phyloP scores from a whole-genome alignment of 1,284 basidiomycete species.

The Chalciporus sp. region DNA sequence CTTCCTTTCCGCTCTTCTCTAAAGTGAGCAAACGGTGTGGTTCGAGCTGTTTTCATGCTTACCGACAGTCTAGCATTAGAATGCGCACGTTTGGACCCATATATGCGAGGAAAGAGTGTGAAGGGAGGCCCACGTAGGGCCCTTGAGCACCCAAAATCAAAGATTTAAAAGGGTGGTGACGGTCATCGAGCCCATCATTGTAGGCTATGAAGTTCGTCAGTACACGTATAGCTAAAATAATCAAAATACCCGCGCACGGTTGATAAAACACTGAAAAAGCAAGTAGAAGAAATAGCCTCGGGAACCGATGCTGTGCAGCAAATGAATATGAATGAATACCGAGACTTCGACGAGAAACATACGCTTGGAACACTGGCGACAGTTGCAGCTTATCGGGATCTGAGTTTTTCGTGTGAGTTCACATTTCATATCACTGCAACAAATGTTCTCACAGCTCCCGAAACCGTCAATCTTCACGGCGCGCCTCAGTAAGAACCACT shows the following conservation, averaged over 20 bases:
- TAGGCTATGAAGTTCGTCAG: slow-evolving; percentile 48
- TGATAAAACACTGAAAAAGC: slow-evolving; percentile 90
- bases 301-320: slow-evolving; percentile 62
- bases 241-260: slow-evolving; percentile 47
- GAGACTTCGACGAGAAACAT: slow-evolving; percentile 26
- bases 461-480: slow-evolving; percentile 83
- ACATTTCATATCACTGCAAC: not conserved
- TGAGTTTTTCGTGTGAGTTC: slow-evolving; percentile 34
- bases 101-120: slow-evolving; percentile 80
- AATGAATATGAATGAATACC: not conserved
- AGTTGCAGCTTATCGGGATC: slow-evolving; percentile 82
- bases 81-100: slow-evolving; percentile 73
- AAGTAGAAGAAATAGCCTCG: slow-evolving; percentile 91
- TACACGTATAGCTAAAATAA: not conserved
- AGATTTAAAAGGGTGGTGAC: slow-evolving; percentile 68
- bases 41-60: slow-evolving; percentile 18
- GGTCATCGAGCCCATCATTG: slow-evolving; percentile 72
- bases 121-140: slow-evolving; percentile 76
- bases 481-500: not conserved
- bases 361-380: slow-evolving; percentile 79
- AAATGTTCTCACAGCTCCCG: slow-evolving; percentile 69
- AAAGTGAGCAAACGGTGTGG: slow-evolving; percentile 3
- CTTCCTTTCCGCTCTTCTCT: slow-evolving; percentile 80
- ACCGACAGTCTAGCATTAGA: slow-evolving; percentile 86
- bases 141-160: slow-evolving; percentile 77